Evolutionary conservation across 2,329 filamentous ascomycete genomes (phyloP).

Genomic region (Alternaria incomplexa): DNA sequence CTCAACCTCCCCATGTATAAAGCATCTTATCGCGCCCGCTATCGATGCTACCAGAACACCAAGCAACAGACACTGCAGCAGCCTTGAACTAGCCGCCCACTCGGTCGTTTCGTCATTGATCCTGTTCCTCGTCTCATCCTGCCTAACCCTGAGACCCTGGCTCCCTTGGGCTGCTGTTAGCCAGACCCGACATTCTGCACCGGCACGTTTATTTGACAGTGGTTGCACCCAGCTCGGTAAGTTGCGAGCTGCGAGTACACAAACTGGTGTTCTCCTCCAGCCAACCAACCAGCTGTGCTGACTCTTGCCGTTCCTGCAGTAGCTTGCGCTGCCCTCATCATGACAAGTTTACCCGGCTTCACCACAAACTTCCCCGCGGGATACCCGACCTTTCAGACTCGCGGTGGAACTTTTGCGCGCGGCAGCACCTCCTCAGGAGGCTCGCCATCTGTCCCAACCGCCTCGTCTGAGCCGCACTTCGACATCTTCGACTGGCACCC

Average conservation of each 20-base stretch:
- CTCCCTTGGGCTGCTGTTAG: not conserved
- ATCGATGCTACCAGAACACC: constrained; percentile 18
- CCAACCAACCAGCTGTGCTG: constrained; percentile 26
- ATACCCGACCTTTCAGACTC: constrained; percentile 37
- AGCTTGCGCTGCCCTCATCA: constrained; percentile 21
- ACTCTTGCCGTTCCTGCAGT: constrained; percentile 38
- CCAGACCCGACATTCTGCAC: constrained; percentile 3
- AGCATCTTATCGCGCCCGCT: constrained; percentile 24
- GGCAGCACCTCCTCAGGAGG: constrained; percentile 32
- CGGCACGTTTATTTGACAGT: constrained; percentile 8
- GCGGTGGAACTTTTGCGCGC: constrained; percentile 35
- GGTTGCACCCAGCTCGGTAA: constrained; percentile 25
- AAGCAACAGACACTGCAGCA: constrained; percentile 22
- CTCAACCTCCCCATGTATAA: constrained; percentile 32
- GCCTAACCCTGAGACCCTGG: constrained; percentile 20
- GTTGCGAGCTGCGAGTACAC: constrained; percentile 21
- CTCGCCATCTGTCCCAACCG: constrained; percentile 30
- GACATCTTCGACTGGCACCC: constrained; percentile 94
- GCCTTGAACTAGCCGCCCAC: constrained; percentile 11
- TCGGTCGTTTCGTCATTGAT: constrained; percentile 26
- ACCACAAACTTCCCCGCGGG: constrained; percentile 41
- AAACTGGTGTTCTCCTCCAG: constrained; percentile 23
- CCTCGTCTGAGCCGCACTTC: constrained; percentile 55
- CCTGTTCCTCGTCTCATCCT: constrained; percentile 14
- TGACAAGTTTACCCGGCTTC: constrained; percentile 39